Percentiles rank a stretch among this genome's conserved stretches.
These are phyloP conservation scores for Fusarium pininemorale DNA, from an alignment of 2,329 filamentous ascomycete species.

Conservation along the genomic window DNA sequence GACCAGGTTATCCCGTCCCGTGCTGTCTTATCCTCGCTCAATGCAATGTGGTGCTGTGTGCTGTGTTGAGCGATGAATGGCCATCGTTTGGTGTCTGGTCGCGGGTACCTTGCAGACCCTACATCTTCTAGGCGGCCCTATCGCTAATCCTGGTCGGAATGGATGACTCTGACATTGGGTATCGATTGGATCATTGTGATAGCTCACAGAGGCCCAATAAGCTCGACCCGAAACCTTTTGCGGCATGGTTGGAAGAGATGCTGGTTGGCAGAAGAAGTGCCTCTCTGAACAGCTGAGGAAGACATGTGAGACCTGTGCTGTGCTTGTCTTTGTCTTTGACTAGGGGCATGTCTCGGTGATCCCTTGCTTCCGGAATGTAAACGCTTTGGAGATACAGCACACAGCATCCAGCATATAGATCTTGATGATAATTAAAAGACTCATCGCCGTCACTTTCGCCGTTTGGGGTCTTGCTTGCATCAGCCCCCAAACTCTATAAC, in stretches of 20 bases:
- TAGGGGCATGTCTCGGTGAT: slow-evolving; percentile 1
- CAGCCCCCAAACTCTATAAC: slow-evolving; percentile 9
- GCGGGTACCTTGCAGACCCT: slow-evolving; percentile 42
- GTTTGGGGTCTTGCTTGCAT: not conserved
- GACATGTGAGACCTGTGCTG: not conserved
- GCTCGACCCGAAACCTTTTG: slow-evolving; percentile 1
- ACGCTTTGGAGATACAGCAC: slow-evolving; percentile 12
- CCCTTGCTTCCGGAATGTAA: slow-evolving; percentile 27
- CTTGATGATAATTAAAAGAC: not conserved
- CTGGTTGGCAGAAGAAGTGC: not conserved
- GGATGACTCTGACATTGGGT: slow-evolving; percentile 3
- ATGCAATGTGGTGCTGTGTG: not conserved
- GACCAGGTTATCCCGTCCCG: slow-evolving; percentile 1
- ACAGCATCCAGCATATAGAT: not conserved
- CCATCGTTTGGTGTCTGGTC: slow-evolving; percentile 14
- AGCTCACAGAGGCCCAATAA: slow-evolving; percentile 16
- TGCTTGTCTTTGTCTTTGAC: slow-evolving; percentile 15
- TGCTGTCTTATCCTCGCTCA: not conserved
- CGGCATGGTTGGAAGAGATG: not conserved
- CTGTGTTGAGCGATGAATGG: slow-evolving; percentile 4
- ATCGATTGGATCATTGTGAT: slow-evolving; percentile 28
- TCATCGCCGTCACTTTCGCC: not conserved
- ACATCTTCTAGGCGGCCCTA: slow-evolving; percentile 1
- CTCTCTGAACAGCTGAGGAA: slow-evolving; percentile 1
- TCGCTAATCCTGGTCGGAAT: slow-evolving; percentile 21